A percentile compares a stretch with the other conserved stretches of the same genome.
These are phyloP conservation scores for Themeda triandra DNA, from an alignment of 176 grass and related monocot species.

Conservation along the genomic window DNA sequence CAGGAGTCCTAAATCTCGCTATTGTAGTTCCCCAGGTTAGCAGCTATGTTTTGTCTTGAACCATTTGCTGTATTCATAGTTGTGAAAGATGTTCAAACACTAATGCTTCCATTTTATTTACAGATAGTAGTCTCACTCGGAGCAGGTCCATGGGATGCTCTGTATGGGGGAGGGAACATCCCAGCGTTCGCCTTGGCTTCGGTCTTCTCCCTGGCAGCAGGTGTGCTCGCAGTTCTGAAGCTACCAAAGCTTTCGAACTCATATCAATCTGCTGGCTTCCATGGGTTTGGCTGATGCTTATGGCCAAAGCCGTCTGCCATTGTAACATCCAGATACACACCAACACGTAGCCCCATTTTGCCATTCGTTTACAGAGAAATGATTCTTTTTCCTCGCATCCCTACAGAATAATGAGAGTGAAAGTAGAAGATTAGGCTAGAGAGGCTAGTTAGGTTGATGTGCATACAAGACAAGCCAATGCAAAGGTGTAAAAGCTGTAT, in stretches of 20 bases:
- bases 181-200: slow-evolving; percentile 88
- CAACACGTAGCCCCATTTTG: not conserved
- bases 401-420: slow-evolving; percentile 32
- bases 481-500: slow-evolving; percentile 35
- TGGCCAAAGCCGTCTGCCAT: not conserved
- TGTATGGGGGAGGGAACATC: slow-evolving; percentile 91
- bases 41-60: not conserved
- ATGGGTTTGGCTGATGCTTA: slow-evolving; percentile 68
- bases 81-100: not conserved
- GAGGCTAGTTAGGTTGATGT: slow-evolving; percentile 40
- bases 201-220: slow-evolving; percentile 64
- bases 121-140: slow-evolving; percentile 92
- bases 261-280: slow-evolving; percentile 73
- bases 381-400: slow-evolving; percentile 26
- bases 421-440: slow-evolving; percentile 30
- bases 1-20: slow-evolving; percentile 92
- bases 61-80: not conserved
- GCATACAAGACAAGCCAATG: slow-evolving; percentile 31
- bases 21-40: slow-evolving; percentile 90
- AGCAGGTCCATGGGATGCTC: slow-evolving; percentile 91
- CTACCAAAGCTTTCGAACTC: slow-evolving; percentile 77
- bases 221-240: slow-evolving; percentile 74
- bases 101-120: slow-evolving; percentile 1
- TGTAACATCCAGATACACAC: not conserved
- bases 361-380: slow-evolving; percentile 45